Evolutionary conservation across 208 protist species (phyloP).

Genomic region (Endotrypanum monterogeii): DNA sequence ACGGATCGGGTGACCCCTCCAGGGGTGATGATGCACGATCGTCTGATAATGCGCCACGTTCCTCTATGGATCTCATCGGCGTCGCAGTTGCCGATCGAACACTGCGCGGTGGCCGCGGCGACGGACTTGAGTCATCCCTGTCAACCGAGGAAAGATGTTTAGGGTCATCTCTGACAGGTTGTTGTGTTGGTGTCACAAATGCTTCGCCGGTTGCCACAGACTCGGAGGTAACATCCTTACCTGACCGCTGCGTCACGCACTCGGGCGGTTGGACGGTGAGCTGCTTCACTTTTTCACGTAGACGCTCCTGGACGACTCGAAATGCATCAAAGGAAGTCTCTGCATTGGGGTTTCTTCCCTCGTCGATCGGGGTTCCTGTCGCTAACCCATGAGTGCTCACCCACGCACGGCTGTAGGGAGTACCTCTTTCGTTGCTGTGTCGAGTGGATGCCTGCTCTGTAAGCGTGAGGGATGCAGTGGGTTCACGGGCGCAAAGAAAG

Average conservation of each 20-base stretch:
- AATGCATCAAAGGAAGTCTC: conserved; percentile 52
- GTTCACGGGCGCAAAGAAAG: conserved; percentile 8
- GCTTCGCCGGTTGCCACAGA: background rate
- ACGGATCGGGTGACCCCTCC: background rate
- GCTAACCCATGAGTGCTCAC: too few relatives aligned
- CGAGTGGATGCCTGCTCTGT: background rate
- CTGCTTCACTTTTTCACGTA: conserved; percentile 55
- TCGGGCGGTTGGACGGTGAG: background rate
- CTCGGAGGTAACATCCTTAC: background rate
- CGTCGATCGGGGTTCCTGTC: background rate
- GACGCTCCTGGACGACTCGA: conserved; percentile 47
- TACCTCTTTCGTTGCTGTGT: background rate
- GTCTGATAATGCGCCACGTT: background rate
- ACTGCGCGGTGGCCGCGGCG: conserved; percentile 16
- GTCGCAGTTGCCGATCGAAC: conserved; percentile 22
- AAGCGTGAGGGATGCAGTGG: background rate
- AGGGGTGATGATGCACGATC: background rate
- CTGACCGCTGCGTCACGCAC: background rate
- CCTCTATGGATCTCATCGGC: background rate
- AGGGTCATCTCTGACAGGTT: background rate
- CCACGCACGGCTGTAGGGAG: background rate
- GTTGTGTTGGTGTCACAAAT: too few relatives aligned
- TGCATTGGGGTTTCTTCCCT: background rate
- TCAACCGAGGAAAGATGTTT: background rate
- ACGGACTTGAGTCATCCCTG: conserved; percentile 16